These are phyloP conservation scores for Sextonia rubra DNA, from an alignment of 164 flowering plant genomes.

Conservation along the genomic window DNA sequence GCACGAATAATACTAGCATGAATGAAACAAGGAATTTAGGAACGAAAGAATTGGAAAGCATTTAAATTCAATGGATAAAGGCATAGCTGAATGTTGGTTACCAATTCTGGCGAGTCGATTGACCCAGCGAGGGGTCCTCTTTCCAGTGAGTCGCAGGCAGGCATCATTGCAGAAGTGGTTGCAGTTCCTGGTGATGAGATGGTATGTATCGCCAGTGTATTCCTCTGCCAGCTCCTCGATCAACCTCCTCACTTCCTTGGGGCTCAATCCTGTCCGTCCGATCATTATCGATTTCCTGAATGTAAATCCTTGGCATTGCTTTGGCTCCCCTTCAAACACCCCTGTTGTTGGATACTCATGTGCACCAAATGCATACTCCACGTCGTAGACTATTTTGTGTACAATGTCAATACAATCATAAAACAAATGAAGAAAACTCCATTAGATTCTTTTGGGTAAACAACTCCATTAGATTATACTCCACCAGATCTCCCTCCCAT, in stretches of 20 bases:
- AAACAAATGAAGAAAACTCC: too few species aligned
- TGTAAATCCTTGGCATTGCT: constrained; percentile 58
- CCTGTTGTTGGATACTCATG: constrained; percentile 70
- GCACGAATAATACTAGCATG: too few species aligned
- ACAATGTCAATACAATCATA: too few species aligned
- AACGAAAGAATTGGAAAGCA: too few species aligned
- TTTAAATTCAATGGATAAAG: too few species aligned
- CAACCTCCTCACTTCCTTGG: constrained; percentile 41
- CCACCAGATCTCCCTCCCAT: not conserved
- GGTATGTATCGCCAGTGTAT: constrained; percentile 62
- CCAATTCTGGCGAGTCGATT: constrained; percentile 36
- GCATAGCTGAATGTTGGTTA: not conserved
- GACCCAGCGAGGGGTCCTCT: constrained; percentile 74
- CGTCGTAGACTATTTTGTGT: constrained; percentile 52
- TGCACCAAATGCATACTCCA: constrained; percentile 85
- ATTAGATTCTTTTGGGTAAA: too few species aligned
- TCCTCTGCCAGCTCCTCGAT: constrained; percentile 61
- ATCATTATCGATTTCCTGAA: constrained; percentile 67
- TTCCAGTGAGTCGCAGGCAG: constrained; percentile 56
- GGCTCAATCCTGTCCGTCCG: constrained; percentile 57
- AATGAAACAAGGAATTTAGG: too few species aligned
- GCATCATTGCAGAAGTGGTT: constrained; percentile 86
- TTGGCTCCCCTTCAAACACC: constrained; percentile 73
- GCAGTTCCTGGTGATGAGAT: constrained; percentile 79
- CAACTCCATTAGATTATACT: not conserved